Base-by-base conservation (phyloP, 2,329 filamentous ascomycete species). In the Polytolypa hystricis region DNA sequence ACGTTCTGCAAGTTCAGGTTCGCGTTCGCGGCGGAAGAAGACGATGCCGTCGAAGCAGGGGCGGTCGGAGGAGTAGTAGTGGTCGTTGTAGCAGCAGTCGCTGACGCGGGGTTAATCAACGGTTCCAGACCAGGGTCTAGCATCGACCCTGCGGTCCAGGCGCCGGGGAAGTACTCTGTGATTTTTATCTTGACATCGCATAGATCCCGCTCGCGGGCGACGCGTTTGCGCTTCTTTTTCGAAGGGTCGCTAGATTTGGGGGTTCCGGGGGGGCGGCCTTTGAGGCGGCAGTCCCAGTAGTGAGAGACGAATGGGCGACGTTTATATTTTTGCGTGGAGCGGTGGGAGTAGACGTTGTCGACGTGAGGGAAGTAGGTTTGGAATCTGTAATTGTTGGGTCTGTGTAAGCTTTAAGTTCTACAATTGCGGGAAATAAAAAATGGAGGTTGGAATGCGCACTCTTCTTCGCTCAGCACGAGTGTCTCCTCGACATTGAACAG, bases 141-240 rank as follows among this genome's bases (percentile, higher is more conserved):
- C 31, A 50, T 55, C 33, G 52, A 50, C 8, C 49, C 50, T 27
- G 42, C 43, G 25, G 34, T 54, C 14, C 54, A 45, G 0, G 54
- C 62, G 25, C 70, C 73, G 7, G 79, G 73, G 37, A 81, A 79
- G 60, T 83, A 84, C 57, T 87, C 82, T 2, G 81, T 85, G 41
- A 87, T 84, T 57, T 86, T 87, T 56, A 87, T 85, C 61, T 87
- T 87, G 45, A 87, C 82, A 56, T 87, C 81, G 55, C 83, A 89
- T n/a, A 86, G 67, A 59, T 86, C 80, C 9, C 80, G 70, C 56
- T 83, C 77, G 28, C 83, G 69, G n/a, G 79, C 79, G 23, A 71
- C 76, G 17, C 83, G 76, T 59, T 84, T 86, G 25, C 83, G 72
- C 58, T 85, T 86, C 68, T 84, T 86, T 65, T 85, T 86, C 54